These are phyloP conservation scores for Rhizomucor miehei DNA, from an alignment of 371 early-diverging fungal genomes.

Conservation along the genomic window DNA sequence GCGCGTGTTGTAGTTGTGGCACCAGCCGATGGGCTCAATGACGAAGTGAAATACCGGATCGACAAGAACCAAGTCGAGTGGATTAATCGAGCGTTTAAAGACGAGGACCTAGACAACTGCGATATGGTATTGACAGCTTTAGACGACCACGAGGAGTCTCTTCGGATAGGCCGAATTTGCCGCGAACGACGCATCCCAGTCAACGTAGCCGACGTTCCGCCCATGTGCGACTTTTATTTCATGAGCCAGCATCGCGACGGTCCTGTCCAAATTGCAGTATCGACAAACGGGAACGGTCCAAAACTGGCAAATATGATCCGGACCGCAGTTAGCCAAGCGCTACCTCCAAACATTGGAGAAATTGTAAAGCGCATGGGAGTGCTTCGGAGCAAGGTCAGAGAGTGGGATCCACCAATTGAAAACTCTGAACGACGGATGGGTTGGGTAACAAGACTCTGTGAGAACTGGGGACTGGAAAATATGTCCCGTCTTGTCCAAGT, in stretches of 20 bases:
- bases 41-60: constrained; percentile 64
- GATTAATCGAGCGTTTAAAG: constrained; percentile 58
- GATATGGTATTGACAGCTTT: constrained; percentile 84
- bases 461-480: constrained; percentile 45
- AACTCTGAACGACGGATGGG: constrained; percentile 74
- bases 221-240: constrained; percentile 91
- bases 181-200: constrained; percentile 75
- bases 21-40: constrained; percentile 58
- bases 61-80: constrained; percentile 59
- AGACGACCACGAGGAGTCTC: constrained; percentile 71
- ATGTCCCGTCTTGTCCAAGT: constrained; percentile 16
- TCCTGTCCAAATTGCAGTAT: constrained; percentile 84
- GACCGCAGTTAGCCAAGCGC: constrained; percentile 55
- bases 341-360: constrained; percentile 65
- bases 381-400: constrained; percentile 65
- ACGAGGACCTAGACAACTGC: constrained; percentile 48
- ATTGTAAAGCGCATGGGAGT: constrained; percentile 73
- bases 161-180: constrained; percentile 68
- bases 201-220: constrained; percentile 90
- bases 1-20: constrained; percentile 73
- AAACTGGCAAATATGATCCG: constrained; percentile 81
- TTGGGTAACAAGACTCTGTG: constrained; percentile 76
- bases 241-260: constrained; percentile 85
- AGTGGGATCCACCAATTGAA: constrained; percentile 64
- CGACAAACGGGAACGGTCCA: constrained; percentile 90